Evolutionary conservation across 1,139 yeast species (phyloP).

Genomic region (Pichia sp.): DNA sequence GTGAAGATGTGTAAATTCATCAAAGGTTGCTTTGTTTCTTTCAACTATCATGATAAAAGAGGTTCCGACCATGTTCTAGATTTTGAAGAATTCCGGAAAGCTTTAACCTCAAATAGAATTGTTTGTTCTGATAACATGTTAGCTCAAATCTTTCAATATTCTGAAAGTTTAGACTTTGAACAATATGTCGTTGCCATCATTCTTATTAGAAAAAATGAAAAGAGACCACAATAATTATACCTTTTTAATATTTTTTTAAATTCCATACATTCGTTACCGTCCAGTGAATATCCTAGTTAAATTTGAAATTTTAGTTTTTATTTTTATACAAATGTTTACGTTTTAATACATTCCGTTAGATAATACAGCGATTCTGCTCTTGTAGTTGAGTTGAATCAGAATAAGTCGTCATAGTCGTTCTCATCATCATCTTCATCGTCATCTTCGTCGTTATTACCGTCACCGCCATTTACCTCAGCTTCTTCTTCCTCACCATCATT

Average conservation of each 20-base stretch:
- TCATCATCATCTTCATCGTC: conserved; percentile 35
- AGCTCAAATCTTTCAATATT: conserved; percentile 21
- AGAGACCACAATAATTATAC: conserved; percentile 3
- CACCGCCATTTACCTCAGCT: background rate
- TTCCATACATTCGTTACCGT: too few species aligned
- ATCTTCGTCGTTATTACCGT: background rate
- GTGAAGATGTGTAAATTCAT: conserved; percentile 28
- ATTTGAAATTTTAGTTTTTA: too few species aligned
- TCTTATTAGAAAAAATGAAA: conserved; percentile 25
- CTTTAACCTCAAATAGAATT: conserved; percentile 25
- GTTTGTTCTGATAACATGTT: conserved; percentile 24
- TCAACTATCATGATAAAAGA: conserved; percentile 28
- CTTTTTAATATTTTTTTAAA: too few species aligned
- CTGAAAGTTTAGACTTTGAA: conserved; percentile 27
- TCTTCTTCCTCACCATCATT: conserved; percentile 1
- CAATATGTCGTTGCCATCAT: conserved; percentile 29
- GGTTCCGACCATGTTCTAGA: conserved; percentile 23
- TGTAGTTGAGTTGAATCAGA: conserved; percentile 24
- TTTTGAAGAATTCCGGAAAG: conserved; percentile 27
- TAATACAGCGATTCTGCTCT: too few species aligned
- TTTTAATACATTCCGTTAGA: too few species aligned
- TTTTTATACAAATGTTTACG: too few species aligned
- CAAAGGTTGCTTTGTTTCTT: conserved; percentile 31
- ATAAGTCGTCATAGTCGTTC: conserved; percentile 43
- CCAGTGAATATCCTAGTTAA: too few species aligned